A percentile compares a stretch with the other conserved stretches of the same genome.
Conservation (phyloP, 306 rosid species). For the Hippophae rhamnoides region DNA sequence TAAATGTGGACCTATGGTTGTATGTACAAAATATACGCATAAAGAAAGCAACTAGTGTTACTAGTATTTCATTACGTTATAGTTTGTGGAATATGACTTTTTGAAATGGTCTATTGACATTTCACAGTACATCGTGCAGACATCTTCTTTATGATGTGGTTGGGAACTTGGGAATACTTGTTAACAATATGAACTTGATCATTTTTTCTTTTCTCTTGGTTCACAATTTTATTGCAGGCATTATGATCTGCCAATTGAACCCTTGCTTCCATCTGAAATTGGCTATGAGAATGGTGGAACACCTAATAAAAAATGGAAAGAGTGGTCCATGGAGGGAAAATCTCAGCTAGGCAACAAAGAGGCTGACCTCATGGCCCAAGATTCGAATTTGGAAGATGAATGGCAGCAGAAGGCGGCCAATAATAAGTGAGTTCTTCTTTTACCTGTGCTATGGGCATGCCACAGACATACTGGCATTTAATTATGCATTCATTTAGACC, state of each 20-base stretch:
- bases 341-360: not conserved
- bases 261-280: constrained; percentile 15
- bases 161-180: not conserved
- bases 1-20: not conserved
- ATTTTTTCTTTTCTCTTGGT: constrained; percentile 10
- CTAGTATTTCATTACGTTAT: not conserved
- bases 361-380: not conserved
- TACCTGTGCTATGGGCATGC: not conserved
- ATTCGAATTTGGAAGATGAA: constrained; percentile 14
- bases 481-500: not conserved
- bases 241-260: constrained; percentile 15
- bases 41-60: not conserved
- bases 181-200: constrained; percentile 11
- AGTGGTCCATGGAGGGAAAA: constrained; percentile 19
- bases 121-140: not conserved
- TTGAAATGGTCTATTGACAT: not conserved
- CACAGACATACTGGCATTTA: not conserved
- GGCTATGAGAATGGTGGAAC: constrained; percentile 16
- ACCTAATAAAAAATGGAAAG: constrained; percentile 26
- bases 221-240: constrained; percentile 24
- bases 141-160: not conserved
- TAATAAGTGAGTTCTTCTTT: constrained; percentile 30
- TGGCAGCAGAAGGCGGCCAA: constrained; percentile 2
- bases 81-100: not conserved
- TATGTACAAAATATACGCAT: not conserved